phyloP scores from a whole-genome alignment of 495 filamentous ascomycete species.

The Aspergillus panamensis region DNA sequence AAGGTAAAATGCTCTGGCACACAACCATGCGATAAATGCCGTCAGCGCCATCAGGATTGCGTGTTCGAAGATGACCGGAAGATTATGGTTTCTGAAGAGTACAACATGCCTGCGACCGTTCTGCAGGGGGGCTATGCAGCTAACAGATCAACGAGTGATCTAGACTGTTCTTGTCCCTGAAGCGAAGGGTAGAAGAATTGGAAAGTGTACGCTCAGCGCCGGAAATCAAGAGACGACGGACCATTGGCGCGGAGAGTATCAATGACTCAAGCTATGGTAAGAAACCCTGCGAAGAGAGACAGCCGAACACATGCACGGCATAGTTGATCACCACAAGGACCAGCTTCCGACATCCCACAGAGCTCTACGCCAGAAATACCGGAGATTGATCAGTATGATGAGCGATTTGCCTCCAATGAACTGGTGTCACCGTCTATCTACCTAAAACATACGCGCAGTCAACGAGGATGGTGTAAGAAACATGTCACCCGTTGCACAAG shows the following conservation, averaged over 20 bases:
- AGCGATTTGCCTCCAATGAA: constrained; percentile 24
- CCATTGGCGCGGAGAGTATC: neutral
- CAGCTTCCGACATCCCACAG: neutral
- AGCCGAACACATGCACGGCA: neutral
- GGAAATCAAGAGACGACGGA: constrained; percentile 10
- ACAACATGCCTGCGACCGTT: neutral
- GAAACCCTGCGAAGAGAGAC: neutral
- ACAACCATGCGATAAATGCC: constrained; percentile 32
- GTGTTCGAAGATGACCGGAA: constrained; percentile 32
- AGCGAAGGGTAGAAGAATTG: constrained; percentile 21
- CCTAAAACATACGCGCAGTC: constrained; percentile 19
- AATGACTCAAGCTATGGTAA: constrained; percentile 7
- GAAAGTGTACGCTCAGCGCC: constrained; percentile 8
- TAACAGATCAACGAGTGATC: neutral
- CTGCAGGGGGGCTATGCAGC: neutral
- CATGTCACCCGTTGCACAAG: neutral
- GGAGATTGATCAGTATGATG: constrained; percentile 14
- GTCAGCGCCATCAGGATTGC: constrained; percentile 27
- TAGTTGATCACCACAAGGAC: neutral
- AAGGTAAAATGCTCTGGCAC: constrained; percentile 34
- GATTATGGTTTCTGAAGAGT: constrained; percentile 32
- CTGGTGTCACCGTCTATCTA: constrained; percentile 20
- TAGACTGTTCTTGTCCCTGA: constrained; percentile 23
- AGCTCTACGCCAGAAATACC: constrained; percentile 11
- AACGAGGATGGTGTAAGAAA: constrained; percentile 19